A percentile compares a stretch with the other conserved stretches of the same genome.
Conservation (phyloP, 352 stramenopile genomes). For the Saprolegnia diclina region DNA sequence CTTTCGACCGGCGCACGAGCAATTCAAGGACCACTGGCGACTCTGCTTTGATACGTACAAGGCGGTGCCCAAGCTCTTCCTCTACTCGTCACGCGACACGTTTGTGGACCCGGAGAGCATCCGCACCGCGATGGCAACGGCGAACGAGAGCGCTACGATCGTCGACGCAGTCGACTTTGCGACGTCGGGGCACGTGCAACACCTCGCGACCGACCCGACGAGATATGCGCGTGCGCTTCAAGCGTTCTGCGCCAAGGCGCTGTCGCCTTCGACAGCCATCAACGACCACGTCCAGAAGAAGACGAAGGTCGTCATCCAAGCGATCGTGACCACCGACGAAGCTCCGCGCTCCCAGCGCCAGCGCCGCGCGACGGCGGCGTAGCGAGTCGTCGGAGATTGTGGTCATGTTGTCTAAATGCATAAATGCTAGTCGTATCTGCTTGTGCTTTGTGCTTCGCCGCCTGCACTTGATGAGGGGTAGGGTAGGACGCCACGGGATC, state of each 20-base stretch:
- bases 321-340: too few species aligned
- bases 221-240: neutral
- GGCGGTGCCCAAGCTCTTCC: neutral
- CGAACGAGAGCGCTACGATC: neutral
- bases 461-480: too few species aligned
- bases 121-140: neutral
- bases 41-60: neutral
- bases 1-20: neutral
- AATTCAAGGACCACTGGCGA: neutral
- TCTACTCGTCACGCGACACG: conserved; percentile 3
- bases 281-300: too few species aligned
- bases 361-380: too few species aligned
- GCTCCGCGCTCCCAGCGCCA: too few species aligned
- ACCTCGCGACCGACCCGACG: neutral
- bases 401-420: too few species aligned
- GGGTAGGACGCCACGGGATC: too few species aligned
- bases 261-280: neutral
- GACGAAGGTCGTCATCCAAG: too few species aligned
- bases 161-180: conserved; percentile 5
- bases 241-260: neutral
- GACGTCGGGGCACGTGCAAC: neutral
- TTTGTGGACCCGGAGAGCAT: neutral
- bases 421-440: too few species aligned
- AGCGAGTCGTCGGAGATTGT: too few species aligned
- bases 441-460: too few species aligned